Conservation (phyloP, 2,329 filamentous ascomycete genomes). For the Cercospora sp. region DNA sequence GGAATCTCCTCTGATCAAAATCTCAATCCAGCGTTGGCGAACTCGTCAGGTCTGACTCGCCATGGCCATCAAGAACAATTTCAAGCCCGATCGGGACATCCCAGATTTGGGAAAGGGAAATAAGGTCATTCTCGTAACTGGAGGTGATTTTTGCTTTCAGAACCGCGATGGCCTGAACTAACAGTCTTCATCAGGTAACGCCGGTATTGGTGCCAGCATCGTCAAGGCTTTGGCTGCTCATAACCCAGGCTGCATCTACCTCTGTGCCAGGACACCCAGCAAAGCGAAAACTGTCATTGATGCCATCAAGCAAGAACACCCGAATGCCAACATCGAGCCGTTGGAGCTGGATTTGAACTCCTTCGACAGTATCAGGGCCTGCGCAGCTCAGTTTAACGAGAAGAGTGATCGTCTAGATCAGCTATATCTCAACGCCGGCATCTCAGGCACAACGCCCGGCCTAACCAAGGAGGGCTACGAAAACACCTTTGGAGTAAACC, state of each 20-base stretch:
- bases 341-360: constrained; percentile 55
- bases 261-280: constrained; percentile 48
- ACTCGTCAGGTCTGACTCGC: not conserved
- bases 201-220: constrained; percentile 51
- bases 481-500: constrained; percentile 40
- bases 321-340: constrained; percentile 44
- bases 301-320: constrained; percentile 41
- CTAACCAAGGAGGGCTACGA: constrained; percentile 43
- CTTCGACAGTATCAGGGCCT: constrained; percentile 51
- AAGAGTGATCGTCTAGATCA: constrained; percentile 44
- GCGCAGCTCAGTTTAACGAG: constrained; percentile 38
- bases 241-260: constrained; percentile 49
- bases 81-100: constrained; percentile 40
- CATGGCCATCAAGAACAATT: constrained; percentile 27
- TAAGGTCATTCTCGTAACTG: constrained; percentile 49
- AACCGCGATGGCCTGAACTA: not conserved
- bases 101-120: constrained; percentile 44
- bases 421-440: constrained; percentile 48
- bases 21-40: not conserved
- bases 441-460: constrained; percentile 35
- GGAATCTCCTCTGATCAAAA: not conserved
- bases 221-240: constrained; percentile 48
- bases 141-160: constrained; percentile 29
- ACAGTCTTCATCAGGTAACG: constrained; percentile 39
- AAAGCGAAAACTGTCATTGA: constrained; percentile 47